Percentiles rank a stretch among this genome's conserved stretches.
These are phyloP conservation scores for Rhodofomes roseus DNA, from an alignment of 1,284 basidiomycete species.

Conservation along the genomic window DNA sequence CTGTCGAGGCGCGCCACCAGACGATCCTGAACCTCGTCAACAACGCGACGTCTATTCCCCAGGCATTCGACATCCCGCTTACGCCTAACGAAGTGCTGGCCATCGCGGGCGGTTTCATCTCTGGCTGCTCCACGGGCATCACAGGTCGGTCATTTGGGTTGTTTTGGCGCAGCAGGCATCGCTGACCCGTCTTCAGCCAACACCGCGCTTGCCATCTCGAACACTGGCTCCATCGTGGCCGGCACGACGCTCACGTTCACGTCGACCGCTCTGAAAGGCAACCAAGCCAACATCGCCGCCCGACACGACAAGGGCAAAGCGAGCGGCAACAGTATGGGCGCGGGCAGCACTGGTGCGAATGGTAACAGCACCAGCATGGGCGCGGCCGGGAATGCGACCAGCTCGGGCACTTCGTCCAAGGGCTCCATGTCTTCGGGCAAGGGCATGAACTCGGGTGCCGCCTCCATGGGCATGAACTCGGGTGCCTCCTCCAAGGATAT, in stretches of 20 bases:
- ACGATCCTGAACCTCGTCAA: conserved; percentile 70
- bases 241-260: conserved; percentile 64
- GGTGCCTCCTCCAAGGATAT: too few species aligned
- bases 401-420: not conserved
- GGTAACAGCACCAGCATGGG: not conserved
- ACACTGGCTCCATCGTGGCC: conserved; percentile 47
- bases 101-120: conserved; percentile 69
- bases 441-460: not conserved
- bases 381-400: not conserved
- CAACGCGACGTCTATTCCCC: conserved; percentile 56
- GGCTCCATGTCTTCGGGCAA: not conserved
- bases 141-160: conserved; percentile 37
- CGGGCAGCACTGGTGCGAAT: too few species aligned
- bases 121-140: conserved; percentile 65
- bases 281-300: not conserved
- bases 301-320: not conserved
- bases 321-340: not conserved
- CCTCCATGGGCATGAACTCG: too few species aligned
- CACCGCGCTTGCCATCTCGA: conserved; percentile 59
- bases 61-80: conserved; percentile 70
- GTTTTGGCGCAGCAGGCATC: not conserved
- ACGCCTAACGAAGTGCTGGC: conserved; percentile 70
- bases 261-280: conserved; percentile 50
- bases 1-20: conserved; percentile 81
- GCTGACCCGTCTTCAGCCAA: conserved; percentile 40